A percentile compares a stretch with the other conserved stretches of the same genome.
Evolutionary conservation across 495 filamentous ascomycete genomes (phyloP).

Genomic region (Tuber melanosporum): DNA sequence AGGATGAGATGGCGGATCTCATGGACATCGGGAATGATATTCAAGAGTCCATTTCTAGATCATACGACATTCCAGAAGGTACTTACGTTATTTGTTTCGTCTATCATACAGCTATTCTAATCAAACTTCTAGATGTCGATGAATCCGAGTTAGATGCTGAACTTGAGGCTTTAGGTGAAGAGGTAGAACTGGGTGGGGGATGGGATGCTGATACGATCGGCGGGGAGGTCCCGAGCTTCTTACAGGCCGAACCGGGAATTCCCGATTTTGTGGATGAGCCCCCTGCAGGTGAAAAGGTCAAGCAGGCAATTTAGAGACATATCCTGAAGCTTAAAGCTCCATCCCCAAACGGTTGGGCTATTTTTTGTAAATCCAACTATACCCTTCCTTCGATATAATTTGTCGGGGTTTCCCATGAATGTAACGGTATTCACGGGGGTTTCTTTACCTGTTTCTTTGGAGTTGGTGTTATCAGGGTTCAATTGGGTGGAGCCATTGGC

Average conservation of each 20-base stretch:
- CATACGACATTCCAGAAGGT: conserved; percentile 90
- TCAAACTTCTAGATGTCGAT: conserved; percentile 65
- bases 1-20: conserved; percentile 98
- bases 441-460: conserved; percentile 23
- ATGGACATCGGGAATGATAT: conserved; percentile 99
- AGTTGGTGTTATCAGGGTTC: conserved; percentile 27
- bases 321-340: background rate
- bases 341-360: background rate
- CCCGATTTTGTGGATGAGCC: conserved; percentile 76
- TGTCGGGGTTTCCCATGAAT: background rate
- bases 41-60: conserved; percentile 85
- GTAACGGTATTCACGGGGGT: background rate
- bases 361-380: background rate
- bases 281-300: conserved; percentile 42
- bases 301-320: conserved; percentile 29
- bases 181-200: conserved; percentile 63
- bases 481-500: background rate
- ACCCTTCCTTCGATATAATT: background rate
- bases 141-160: conserved; percentile 96
- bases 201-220: conserved; percentile 53
- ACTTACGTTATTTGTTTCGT: background rate
- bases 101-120: conserved; percentile 5
- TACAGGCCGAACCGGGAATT: conserved; percentile 66
- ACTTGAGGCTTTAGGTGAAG: conserved; percentile 85
- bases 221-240: conserved; percentile 70